A percentile compares a stretch with the other conserved stretches of the same genome.
These are phyloP conservation scores for Lasiodiplodia sp. DNA, from an alignment of 2,329 filamentous ascomycete genomes.

Conservation along the genomic window DNA sequence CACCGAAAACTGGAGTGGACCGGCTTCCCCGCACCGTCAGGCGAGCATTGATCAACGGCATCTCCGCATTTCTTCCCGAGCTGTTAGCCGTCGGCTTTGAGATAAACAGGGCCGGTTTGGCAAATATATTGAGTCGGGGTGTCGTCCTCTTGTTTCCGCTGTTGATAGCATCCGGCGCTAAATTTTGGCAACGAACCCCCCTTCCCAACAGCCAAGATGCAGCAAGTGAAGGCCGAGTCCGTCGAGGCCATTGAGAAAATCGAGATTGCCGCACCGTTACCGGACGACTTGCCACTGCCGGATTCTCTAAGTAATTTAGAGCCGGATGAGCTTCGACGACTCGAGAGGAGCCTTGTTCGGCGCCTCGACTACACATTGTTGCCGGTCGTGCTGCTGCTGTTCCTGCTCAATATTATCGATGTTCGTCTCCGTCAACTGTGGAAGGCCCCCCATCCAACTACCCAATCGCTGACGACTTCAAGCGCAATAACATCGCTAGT, in stretches of 20 bases:
- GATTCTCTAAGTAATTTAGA: background rate
- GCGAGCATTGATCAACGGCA: background rate
- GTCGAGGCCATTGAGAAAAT: constrained; percentile 12
- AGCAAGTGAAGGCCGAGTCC: background rate
- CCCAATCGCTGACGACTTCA: too few species aligned
- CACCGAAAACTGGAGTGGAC: background rate
- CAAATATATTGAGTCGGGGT: background rate
- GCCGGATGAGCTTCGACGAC: constrained; percentile 9
- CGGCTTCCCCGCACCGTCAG: constrained; percentile 6
- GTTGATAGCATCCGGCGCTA: too few species aligned
- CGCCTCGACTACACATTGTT: constrained; percentile 28
- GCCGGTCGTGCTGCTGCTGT: constrained; percentile 28
- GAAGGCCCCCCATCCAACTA: too few species aligned
- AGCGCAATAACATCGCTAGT: constrained; percentile 43
- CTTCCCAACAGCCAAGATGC: background rate
- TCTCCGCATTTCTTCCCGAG: constrained; percentile 23
- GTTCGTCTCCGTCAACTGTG: too few species aligned
- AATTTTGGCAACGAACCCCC: too few species aligned
- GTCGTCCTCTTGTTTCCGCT: background rate
- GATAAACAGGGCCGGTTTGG: background rate
- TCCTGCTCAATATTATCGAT: constrained; percentile 26
- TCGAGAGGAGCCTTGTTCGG: constrained; percentile 33
- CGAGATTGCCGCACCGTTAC: background rate
- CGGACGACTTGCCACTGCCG: constrained; percentile 4
- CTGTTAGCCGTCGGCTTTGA: background rate